Conservation (phyloP, 805 yeast genomes). For the Cyberlindnera americana region DNA sequence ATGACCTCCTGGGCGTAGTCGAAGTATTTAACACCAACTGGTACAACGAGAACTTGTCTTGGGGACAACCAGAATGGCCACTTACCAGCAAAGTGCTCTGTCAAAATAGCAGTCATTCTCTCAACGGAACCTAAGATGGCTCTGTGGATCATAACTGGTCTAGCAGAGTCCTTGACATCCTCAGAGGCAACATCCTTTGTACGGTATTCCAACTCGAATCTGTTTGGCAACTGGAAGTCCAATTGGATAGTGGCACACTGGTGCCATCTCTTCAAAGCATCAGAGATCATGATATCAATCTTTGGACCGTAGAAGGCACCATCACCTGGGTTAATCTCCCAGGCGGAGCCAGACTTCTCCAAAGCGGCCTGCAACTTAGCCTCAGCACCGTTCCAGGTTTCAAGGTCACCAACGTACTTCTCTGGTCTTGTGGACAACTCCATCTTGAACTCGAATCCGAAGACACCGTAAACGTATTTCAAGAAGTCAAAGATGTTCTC, state of each 20-base stretch:
- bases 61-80: slow-evolving; percentile 99
- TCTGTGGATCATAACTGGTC: slow-evolving; percentile 99
- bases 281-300: slow-evolving; percentile 94
- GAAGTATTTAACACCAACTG: slow-evolving; percentile 91
- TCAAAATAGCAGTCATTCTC: slow-evolving; percentile 97
- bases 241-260: slow-evolving; percentile 99
- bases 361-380: slow-evolving; percentile 76
- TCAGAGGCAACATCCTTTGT: slow-evolving; percentile 50
- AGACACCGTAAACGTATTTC: slow-evolving; percentile 79
- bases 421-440: slow-evolving; percentile 97
- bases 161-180: slow-evolving; percentile 53
- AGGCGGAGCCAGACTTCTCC: slow-evolving; percentile 78
- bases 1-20: slow-evolving; percentile 86
- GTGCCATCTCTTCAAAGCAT: slow-evolving; percentile 94
- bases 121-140: slow-evolving; percentile 98
- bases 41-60: slow-evolving; percentile 93
- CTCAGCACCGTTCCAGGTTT: slow-evolving; percentile 94
- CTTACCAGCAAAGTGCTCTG: slow-evolving; percentile 97
- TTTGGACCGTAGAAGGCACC: slow-evolving; percentile 97
- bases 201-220: slow-evolving; percentile 88
- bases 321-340: slow-evolving; percentile 96
- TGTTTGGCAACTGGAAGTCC: slow-evolving; percentile 95
- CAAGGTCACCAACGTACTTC: slow-evolving; percentile 89
- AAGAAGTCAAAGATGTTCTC: slow-evolving; percentile 82
- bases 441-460: slow-evolving; percentile 95